Base-by-base conservation (phyloP, 768 basidiomycete genomes). In the Heimioporus sp. region DNA sequence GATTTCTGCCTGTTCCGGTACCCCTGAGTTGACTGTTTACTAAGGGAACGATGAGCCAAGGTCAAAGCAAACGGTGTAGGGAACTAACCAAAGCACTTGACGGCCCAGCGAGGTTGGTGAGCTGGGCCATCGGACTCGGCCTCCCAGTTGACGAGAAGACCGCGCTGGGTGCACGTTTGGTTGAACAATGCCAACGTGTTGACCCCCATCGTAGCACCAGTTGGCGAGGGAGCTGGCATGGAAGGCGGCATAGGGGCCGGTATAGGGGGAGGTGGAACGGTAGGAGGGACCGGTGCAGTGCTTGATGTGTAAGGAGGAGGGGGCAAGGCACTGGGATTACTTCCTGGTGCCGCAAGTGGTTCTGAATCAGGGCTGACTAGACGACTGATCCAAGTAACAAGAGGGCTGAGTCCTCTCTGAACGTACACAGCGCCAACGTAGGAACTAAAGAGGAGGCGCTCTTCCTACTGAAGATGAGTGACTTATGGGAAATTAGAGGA, bases 401-500 rank as follows among this genome's bases (percentile, higher is more conserved):
- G 72, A 8, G 65, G 61, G 5, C 60, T 40, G 34, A 79, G 61
- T 19, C 86, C 86, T 48, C 73, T 77, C 46, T 80, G 78, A n/a
- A 77, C 71, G 63, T 79, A 84, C 12, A 85, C 65, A n/a, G 84
- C 87, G 10, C 85, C 87, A 12, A 87, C 71, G 55, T 86, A 87
- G 17, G 79, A 78, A 58, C 79, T 60, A 55, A 86, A 86, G 44
- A 83, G 77, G 40, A 65, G 68, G 24, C 72, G 72, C 48, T 80
- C 77, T 66, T 83, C 83, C 85, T 87, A 54, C 16, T 31, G 32
- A 47, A 24, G 38, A 43, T 58, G 56, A 50, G 32, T 34, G 45
- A 43, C 36, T 49, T 47, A 11, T 32, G 13, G 24, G 36, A 16
- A 31, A 43, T 13, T 2, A 21, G 20, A 36, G 9, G 21, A 19